A percentile compares a stretch with the other conserved stretches of the same genome.
Evolutionary conservation across 371 early-diverging fungal species (phyloP).

Genomic region (Smittium culicis): DNA sequence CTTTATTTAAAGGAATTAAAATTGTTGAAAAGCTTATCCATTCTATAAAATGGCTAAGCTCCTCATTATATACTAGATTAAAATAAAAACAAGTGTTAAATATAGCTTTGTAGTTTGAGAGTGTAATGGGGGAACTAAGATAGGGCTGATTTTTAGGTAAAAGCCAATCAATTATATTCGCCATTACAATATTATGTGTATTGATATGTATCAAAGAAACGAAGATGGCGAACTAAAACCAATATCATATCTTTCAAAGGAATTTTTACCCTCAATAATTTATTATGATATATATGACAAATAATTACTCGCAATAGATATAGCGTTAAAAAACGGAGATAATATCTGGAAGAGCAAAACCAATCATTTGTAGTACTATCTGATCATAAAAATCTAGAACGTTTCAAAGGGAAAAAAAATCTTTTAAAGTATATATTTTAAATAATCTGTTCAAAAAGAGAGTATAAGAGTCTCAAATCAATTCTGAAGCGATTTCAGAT

Average conservation of each 20-base stretch:
- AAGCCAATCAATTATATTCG: background rate
- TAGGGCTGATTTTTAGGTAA: too few relatives aligned
- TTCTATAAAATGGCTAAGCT: too few relatives aligned
- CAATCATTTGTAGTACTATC: background rate
- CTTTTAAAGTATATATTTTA: background rate
- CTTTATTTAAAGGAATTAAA: too few relatives aligned
- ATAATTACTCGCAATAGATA: conserved; percentile 4
- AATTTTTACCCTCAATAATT: background rate
- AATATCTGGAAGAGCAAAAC: background rate
- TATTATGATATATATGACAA: conserved; percentile 8
- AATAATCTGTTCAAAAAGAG: background rate
- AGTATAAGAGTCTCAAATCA: background rate
- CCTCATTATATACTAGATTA: too few relatives aligned
- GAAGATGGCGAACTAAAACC: background rate
- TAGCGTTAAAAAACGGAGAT: conserved; percentile 7
- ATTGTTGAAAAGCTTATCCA: too few relatives aligned
- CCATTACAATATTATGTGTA: background rate
- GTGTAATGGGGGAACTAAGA: too few relatives aligned
- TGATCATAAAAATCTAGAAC: conserved; percentile 10
- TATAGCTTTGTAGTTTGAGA: too few relatives aligned
- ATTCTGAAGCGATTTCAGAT: background rate
- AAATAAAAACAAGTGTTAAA: too few relatives aligned
- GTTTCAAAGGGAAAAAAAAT: background rate
- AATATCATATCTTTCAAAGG: background rate
- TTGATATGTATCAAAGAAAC: background rate